These are phyloP conservation scores for Alternaria tenuissima DNA, from an alignment of 2,329 filamentous ascomycete species.

Conservation along the genomic window DNA sequence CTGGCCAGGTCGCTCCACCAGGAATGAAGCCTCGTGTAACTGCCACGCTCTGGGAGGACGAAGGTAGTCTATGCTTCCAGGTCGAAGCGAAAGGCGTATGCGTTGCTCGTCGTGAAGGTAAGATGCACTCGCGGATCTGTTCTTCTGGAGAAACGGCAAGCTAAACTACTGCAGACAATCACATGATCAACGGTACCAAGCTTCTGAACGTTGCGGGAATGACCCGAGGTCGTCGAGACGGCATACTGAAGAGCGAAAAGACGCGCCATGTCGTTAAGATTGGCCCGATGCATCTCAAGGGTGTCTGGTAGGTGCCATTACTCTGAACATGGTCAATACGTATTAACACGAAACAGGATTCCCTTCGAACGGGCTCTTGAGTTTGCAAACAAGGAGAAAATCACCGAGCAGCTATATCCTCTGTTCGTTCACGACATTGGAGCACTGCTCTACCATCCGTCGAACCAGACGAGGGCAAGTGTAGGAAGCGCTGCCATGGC, in stretches of 20 bases:
- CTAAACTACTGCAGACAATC: conserved; percentile 72
- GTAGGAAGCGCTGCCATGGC: conserved; percentile 77
- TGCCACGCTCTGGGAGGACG: conserved; percentile 97
- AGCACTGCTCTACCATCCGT: conserved; percentile 89
- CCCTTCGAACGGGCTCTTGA: conserved; percentile 97
- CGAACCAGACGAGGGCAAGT: conserved; percentile 82
- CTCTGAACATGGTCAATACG: not conserved
- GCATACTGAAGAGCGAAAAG: conserved; percentile 98
- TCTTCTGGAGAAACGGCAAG: not conserved
- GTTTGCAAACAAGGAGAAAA: conserved; percentile 99
- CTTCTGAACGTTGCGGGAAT: conserved; percentile 96
- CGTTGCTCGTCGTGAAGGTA: conserved; percentile 91
- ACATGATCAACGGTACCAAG: conserved; percentile 99
- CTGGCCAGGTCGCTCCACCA: conserved; percentile 89
- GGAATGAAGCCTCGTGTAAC: conserved; percentile 97
- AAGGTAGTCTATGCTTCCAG: conserved; percentile 96
- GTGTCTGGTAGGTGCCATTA: conserved; percentile 53
- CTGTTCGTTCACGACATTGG: conserved; percentile 98
- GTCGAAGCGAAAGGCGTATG: conserved; percentile 96
- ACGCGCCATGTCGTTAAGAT: conserved; percentile 97
- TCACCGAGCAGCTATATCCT: conserved; percentile 92
- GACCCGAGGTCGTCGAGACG: conserved; percentile 93
- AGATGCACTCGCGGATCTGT: conserved; percentile 14
- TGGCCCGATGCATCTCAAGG: conserved; percentile 98
- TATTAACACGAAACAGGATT: conserved; percentile 70